Evolutionary conservation across 73 alveolate species (phyloP).

Genomic region (Tetrahymena elliotti): DNA sequence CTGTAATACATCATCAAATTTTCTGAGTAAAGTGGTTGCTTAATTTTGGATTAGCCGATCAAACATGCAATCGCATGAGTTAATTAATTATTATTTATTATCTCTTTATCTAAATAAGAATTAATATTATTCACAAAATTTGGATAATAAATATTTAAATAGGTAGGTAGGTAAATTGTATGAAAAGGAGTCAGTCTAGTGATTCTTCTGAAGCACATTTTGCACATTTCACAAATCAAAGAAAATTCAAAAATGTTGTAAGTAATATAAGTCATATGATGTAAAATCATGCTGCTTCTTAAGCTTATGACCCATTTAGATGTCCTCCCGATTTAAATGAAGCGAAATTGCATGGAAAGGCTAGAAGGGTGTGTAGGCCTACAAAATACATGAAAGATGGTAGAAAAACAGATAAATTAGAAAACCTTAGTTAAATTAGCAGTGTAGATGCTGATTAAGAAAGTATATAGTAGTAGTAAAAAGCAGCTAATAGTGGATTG

Average conservation of each 20-base stretch:
- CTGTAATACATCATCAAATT: too few species aligned
- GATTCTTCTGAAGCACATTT: not conserved
- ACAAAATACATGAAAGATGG: not conserved
- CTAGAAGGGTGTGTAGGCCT: not conserved
- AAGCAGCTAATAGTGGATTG: not conserved
- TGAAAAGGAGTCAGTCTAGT: not conserved
- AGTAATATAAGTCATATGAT: not conserved
- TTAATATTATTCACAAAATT: too few species aligned
- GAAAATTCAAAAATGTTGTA: not conserved
- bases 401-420: not conserved
- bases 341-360: conserved; percentile 11
- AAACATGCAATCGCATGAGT: too few species aligned
- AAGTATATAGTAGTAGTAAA: not conserved
- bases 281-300: not conserved
- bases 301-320: conserved; percentile 3
- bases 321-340: conserved; percentile 10
- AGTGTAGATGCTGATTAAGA: not conserved
- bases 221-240: not conserved
- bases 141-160: not conserved
- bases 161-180: too few species aligned
- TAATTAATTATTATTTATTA: too few species aligned
- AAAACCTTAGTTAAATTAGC: not conserved
- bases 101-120: too few species aligned
- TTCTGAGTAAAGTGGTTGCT: too few species aligned
- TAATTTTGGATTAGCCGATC: not conserved